A percentile compares a stretch with the other conserved stretches of the same genome.
These are phyloP conservation scores for Aspergillus neoniger DNA, from an alignment of 2,329 filamentous ascomycete genomes.

Conservation along the genomic window DNA sequence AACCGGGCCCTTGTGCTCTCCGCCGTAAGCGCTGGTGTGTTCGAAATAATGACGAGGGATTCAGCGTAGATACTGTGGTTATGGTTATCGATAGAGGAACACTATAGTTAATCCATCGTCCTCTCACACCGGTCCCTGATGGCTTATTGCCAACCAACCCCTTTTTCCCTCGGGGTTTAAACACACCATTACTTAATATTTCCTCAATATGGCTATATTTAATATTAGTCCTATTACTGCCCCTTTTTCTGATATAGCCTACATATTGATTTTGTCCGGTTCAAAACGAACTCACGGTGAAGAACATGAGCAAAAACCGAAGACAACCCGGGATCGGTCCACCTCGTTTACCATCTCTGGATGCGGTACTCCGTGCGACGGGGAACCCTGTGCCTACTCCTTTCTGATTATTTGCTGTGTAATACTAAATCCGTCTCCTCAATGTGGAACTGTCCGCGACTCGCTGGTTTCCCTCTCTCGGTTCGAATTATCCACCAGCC, in stretches of 20 bases:
- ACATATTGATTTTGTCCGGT: background rate
- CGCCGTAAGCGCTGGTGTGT: slow-evolving; percentile 1
- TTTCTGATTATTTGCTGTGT: background rate
- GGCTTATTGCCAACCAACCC: background rate
- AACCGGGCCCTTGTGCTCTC: background rate
- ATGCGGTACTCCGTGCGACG: slow-evolving; percentile 2
- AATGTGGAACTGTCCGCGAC: background rate
- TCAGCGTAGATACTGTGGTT: background rate
- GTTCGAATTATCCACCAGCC: slow-evolving; percentile 1
- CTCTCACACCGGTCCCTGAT: background rate
- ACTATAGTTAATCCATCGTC: no score
- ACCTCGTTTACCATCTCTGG: background rate
- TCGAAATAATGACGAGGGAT: background rate
- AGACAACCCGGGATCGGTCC: background rate
- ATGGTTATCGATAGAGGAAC: background rate
- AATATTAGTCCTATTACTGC: background rate
- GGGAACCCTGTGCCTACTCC: background rate
- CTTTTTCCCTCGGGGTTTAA: background rate
- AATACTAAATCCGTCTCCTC: background rate
- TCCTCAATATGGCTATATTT: no score
- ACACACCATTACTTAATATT: background rate
- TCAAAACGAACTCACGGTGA: slow-evolving; percentile 1
- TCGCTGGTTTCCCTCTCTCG: background rate
- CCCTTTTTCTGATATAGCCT: background rate
- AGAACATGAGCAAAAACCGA: background rate